Conservation (phyloP, 768 basidiomycete species). For the Hydnomerulius pinastri region DNA sequence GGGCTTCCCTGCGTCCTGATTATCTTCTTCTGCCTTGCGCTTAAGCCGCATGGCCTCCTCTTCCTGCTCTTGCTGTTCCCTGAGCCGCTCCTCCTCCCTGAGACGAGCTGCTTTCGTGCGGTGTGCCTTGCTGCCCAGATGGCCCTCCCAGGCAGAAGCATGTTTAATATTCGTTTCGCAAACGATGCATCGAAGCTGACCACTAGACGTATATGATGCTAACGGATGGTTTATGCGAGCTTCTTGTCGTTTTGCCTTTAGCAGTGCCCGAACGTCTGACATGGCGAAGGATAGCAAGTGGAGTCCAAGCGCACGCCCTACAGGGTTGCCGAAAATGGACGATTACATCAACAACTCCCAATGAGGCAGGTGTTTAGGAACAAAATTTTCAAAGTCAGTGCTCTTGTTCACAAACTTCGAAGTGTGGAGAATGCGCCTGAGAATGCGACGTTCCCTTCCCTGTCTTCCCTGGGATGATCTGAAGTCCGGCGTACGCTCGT, state of each 20-base stretch:
- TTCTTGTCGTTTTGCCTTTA: slow-evolving; percentile 83
- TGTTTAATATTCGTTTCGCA: slow-evolving; percentile 70
- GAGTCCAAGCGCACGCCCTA: too few species aligned
- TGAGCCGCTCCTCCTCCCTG: slow-evolving; percentile 53
- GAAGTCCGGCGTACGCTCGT: too few species aligned
- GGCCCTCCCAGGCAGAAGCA: slow-evolving; percentile 84
- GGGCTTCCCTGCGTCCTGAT: slow-evolving; percentile 28
- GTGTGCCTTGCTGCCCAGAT: slow-evolving; percentile 79
- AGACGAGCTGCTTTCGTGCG: slow-evolving; percentile 63
- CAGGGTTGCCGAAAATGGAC: too few species aligned
- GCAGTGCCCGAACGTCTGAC: slow-evolving; percentile 80
- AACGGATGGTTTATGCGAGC: slow-evolving; percentile 70
- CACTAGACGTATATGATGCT: slow-evolving; percentile 64
- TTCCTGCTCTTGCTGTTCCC: slow-evolving; percentile 37
- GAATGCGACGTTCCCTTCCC: too few species aligned
- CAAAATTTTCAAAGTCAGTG: too few species aligned
- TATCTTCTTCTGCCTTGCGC: slow-evolving; percentile 31
- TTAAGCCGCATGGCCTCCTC: slow-evolving; percentile 40
- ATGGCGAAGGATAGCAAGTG: too few species aligned
- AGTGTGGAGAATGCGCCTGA: too few species aligned
- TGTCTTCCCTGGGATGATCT: too few species aligned
- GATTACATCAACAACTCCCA: too few species aligned
- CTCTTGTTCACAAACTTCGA: too few species aligned
- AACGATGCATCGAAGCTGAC: slow-evolving; percentile 69
- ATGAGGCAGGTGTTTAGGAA: too few species aligned